phyloP scores from a whole-genome alignment of 2,329 filamentous ascomycete genomes.

The Coniochaeta prunicola region DNA sequence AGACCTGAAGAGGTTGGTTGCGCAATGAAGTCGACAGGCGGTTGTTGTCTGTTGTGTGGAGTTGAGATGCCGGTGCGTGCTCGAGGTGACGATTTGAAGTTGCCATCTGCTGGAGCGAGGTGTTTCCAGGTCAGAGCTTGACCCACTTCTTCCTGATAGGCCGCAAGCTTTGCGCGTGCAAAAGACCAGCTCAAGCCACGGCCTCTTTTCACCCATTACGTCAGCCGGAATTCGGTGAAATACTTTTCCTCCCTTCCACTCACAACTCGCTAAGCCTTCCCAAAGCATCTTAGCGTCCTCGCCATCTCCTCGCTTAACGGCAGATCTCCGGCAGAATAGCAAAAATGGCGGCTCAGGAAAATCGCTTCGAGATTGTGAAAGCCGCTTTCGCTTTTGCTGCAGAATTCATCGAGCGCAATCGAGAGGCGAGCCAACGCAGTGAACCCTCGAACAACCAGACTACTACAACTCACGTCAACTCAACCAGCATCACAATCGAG shows the following conservation, averaged over 20 bases:
- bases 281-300: neutral
- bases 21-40: neutral
- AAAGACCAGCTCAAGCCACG: neutral
- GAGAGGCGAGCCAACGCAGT: conserved; percentile 21
- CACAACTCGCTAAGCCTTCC: neutral
- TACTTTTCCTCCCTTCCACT: neutral
- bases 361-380: neutral
- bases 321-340: neutral
- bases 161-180: conserved; percentile 14
- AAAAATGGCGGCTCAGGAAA: neutral
- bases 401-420: conserved; percentile 1
- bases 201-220: conserved; percentile 8
- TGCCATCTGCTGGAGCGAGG: conserved; percentile 14
- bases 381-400: neutral
- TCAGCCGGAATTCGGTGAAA: conserved; percentile 10
- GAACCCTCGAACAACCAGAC: conserved; percentile 15
- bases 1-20: neutral
- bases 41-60: conserved; percentile 1
- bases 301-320: neutral
- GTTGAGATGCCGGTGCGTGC: neutral
- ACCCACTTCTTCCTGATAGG: neutral
- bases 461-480: neutral
- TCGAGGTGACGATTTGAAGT: conserved; percentile 2
- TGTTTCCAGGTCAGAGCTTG: conserved; percentile 21
- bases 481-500: neutral